Evolutionary conservation across 176 grass and related monocot species (phyloP).

Genomic region (Lolium rigidum): DNA sequence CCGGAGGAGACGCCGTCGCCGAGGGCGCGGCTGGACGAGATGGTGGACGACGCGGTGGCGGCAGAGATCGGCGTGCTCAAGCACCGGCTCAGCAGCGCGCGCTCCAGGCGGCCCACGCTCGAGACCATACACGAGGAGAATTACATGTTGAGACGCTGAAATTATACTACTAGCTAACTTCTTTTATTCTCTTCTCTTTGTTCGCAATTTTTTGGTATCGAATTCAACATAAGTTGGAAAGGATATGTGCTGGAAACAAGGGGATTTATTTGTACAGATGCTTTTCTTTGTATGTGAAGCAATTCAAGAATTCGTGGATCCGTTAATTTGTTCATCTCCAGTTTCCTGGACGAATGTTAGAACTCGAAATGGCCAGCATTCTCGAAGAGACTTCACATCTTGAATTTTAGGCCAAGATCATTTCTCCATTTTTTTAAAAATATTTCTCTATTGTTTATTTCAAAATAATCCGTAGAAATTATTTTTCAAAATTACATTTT

Average conservation of each 20-base stretch:
- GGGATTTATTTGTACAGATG: conserved; percentile 18
- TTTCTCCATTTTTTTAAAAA: background rate
- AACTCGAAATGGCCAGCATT: background rate
- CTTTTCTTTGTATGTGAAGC: background rate
- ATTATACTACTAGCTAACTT: background rate
- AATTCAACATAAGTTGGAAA: conserved; percentile 11
- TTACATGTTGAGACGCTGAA: conserved; percentile 42
- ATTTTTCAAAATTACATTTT: background rate
- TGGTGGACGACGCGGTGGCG: conserved; percentile 45
- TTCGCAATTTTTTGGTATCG: background rate
- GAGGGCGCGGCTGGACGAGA: conserved; percentile 50
- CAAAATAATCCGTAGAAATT: background rate
- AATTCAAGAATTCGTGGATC: background rate
- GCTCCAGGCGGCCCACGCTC: conserved; percentile 69
- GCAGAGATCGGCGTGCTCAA: conserved; percentile 61
- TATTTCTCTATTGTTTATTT: background rate
- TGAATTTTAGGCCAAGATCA: background rate
- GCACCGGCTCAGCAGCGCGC: conserved; percentile 63
- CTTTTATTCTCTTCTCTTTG: background rate
- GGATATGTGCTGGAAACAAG: background rate
- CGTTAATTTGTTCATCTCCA: background rate
- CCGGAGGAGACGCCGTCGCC: conserved; percentile 18
- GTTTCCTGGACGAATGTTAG: background rate
- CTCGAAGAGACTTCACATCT: background rate
- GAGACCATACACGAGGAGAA: conserved; percentile 92